These are phyloP conservation scores for Leishmania aethiopica DNA, from an alignment of 208 protist species.

Conservation along the genomic window DNA sequence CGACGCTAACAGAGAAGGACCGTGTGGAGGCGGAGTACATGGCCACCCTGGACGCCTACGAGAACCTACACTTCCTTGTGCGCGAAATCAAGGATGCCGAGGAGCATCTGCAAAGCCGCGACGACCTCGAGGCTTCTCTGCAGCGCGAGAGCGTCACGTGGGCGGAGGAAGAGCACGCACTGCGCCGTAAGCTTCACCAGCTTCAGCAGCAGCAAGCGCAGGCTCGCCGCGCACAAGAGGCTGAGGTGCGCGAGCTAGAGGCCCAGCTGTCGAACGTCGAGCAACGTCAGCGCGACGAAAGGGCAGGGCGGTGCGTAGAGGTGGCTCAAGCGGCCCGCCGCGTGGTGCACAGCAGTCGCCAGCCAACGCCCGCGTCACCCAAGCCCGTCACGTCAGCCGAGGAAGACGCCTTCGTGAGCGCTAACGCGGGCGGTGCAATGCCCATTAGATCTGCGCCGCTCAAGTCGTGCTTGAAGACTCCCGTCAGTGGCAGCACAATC, in stretches of 20 bases:
- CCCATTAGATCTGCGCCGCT: constrained; percentile 40
- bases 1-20: constrained; percentile 55
- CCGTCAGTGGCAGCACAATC: constrained; percentile 2
- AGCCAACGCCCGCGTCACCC: neutral
- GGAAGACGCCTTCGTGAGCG: constrained; percentile 53
- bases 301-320: constrained; percentile 48
- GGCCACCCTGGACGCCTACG: constrained; percentile 84
- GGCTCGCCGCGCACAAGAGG: constrained; percentile 44
- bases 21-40: constrained; percentile 72
- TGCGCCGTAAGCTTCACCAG: constrained; percentile 57
- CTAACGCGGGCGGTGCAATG: constrained; percentile 37
- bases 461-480: constrained; percentile 58
- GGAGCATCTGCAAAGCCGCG: constrained; percentile 51
- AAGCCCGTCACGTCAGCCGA: constrained; percentile 6
- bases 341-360: neutral
- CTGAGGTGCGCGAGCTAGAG: constrained; percentile 63
- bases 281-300: constrained; percentile 44
- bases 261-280: constrained; percentile 57
- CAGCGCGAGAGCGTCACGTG: constrained; percentile 73
- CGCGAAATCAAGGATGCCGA: constrained; percentile 81
- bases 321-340: constrained; percentile 7
- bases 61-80: constrained; percentile 77
- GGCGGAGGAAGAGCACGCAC: constrained; percentile 83
- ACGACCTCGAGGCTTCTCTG: constrained; percentile 68
- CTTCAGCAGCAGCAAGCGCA: constrained; percentile 58